Base-by-base conservation (phyloP, 1,284 basidiomycete species). In the Tilletia caries region DNA sequence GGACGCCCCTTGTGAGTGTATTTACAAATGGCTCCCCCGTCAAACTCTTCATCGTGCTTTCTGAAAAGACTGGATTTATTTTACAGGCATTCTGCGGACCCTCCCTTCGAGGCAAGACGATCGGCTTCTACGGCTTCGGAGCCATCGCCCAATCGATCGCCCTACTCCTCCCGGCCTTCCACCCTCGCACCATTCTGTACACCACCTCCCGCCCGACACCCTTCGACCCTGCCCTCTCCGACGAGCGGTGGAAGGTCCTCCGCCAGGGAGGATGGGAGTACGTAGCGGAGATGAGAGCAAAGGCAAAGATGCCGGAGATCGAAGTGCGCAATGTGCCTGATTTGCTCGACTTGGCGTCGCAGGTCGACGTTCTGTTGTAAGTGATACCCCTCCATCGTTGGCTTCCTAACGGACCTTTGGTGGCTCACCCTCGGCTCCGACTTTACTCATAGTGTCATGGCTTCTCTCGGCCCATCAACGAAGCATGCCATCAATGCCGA, bases 121-220 rank as follows among this genome's bases (percentile, higher is more conserved):
- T 90, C 2, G 94, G 93, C 0, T 95, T 98, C 85, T 85, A 97
- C 37, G 95, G 95, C 8, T 97, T 97, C 78, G 95, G 95, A 29
- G 46, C 33, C n/a, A 10, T 89, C 93, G 15, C 87, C 18, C 52
- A 67, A 29, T n/a, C 44, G 15, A 66, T 52, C 32, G 65, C 29
- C 20, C 65, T 66, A 43, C 44, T 34, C 13, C 48, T 66, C 27
- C 65, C 48, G 4, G 67, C 76, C 18, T 79, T 79, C 69, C 67
- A 68, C 32, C 78, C 78, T 0, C 67, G 43, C 0, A 67, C 66
- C 37, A 70, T 81, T 8, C 13, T 78, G 0, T 81, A 77, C 60
- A 76, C 75, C 3, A 76, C 76, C 3, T 78, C 78, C 29, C 71
- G 44, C 23, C 70, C 74, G 13, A 69, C 73, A 25, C 67, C 70